Base-by-base conservation (phyloP, 345 rosid genomes). In the Populus davidiana region DNA sequence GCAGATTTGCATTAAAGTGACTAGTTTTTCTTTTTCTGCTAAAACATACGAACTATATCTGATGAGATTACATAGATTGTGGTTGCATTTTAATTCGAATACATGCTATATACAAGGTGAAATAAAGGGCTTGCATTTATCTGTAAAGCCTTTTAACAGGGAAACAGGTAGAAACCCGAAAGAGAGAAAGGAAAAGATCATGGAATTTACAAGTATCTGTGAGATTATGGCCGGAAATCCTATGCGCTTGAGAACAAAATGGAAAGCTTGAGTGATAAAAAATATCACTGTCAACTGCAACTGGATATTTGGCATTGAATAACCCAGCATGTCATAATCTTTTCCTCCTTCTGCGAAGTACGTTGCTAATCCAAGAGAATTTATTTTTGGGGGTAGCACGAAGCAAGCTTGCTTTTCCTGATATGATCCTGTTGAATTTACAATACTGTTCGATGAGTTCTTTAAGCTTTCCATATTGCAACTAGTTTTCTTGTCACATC, bases 201-300 rank as follows among this genome's bases (percentile, higher is more conserved):
- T 7, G 23, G 64, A 35, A 73, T 76, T 5, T 71, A 84, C 85
- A 31, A 81, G 47, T 16, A 81, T 16, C 27, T 84, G 81, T 41
- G 87, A 77, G 49, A 79, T 41, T 38, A 84, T 29, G 4, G 35
- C 5, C 43, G 87, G 85, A 9, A 81, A 3, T 5, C 81, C 79
- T 0, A 79, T 5, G 38, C 54, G 54, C 71, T 73, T 81, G 33
- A 84, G 79, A 6, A 63, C 35, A 5, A 73, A 75, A 70, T 75
- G 62, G 65, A 54, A 38, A 9, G 31, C n/a, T 33, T 79, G 85
- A 9, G 87, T 70, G 49, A 73, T 18, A 14, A 12, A 17, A 35
- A 81, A 70, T 20, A 73, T 72, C 6, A 77, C 10, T 11, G 49
- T 16, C 43, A 79, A 66, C 25, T 79, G 79, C 21, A 84, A 31